These are phyloP conservation scores for Dimargaris cristalligena DNA, from an alignment of 192 early-diverging fungal species.

Conservation along the genomic window DNA sequence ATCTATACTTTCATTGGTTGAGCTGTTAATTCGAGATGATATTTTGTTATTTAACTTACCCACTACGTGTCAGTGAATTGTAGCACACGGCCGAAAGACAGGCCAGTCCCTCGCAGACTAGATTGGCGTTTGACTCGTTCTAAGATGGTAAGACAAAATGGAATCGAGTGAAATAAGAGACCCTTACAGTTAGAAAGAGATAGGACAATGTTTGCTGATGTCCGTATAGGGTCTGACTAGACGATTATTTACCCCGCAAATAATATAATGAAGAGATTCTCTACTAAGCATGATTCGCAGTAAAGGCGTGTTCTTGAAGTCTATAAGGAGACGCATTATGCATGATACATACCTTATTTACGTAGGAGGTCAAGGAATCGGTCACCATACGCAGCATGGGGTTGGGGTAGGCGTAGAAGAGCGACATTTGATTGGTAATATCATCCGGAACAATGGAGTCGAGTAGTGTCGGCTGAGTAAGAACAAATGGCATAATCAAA, in stretches of 20 bases:
- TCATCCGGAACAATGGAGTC: conserved; percentile 60
- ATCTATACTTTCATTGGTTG: too few relatives aligned
- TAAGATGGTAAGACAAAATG: conserved; percentile 11
- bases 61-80: not conserved
- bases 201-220: too few relatives aligned
- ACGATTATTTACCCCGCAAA: too few relatives aligned
- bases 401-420: conserved; percentile 91
- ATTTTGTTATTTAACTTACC: conserved; percentile 9
- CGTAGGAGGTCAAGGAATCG: conserved; percentile 54
- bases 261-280: too few relatives aligned
- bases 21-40: too few relatives aligned
- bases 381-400: conserved; percentile 83
- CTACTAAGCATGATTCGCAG: too few relatives aligned
- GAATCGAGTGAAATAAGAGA: too few relatives aligned
- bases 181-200: too few relatives aligned
- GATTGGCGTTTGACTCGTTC: not conserved
- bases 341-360: conserved; percentile 33
- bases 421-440: conserved; percentile 81
- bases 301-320: too few relatives aligned
- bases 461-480: conserved; percentile 21
- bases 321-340: too few relatives aligned
- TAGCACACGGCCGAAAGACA: not conserved
- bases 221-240: too few relatives aligned
- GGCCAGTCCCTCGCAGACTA: not conserved
- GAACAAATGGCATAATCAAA: too few relatives aligned